A percentile compares a stretch with the other conserved stretches of the same genome.
Conservation (phyloP, 176 grass and related monocot species). For the Oryza glumipatula region DNA sequence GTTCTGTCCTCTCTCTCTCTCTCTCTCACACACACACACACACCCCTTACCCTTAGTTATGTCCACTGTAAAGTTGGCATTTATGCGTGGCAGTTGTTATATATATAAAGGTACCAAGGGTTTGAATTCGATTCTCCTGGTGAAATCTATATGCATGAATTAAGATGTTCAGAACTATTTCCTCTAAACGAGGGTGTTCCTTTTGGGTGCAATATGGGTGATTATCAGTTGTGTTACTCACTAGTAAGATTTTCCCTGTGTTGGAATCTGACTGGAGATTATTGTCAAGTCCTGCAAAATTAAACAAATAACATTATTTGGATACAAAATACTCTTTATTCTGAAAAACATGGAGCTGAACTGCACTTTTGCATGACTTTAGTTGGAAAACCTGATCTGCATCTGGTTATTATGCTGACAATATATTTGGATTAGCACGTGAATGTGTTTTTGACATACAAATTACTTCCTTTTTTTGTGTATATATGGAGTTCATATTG, state of each 20-base stretch:
- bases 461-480: background rate
- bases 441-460: background rate
- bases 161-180: constrained; percentile 26
- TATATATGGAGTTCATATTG: constrained; percentile 15
- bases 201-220: background rate
- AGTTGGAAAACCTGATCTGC: background rate
- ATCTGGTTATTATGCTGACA: background rate
- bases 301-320: background rate
- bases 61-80: background rate
- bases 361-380: background rate
- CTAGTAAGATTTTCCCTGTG: constrained; percentile 6
- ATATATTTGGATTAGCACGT: constrained; percentile 1
- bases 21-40: background rate
- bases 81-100: no score
- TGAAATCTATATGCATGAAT: constrained; percentile 21
- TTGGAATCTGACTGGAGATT: background rate
- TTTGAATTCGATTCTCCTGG: background rate
- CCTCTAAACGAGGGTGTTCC: background rate
- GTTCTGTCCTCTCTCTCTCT: constrained; percentile 23
- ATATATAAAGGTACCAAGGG: background rate
- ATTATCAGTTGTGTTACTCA: background rate
- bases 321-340: background rate
- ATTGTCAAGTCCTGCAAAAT: constrained; percentile 27
- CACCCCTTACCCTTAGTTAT: background rate
- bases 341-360: constrained; percentile 15